These are phyloP conservation scores for Wallemia mellicola DNA, from an alignment of 1,284 basidiomycete species.

Conservation along the genomic window DNA sequence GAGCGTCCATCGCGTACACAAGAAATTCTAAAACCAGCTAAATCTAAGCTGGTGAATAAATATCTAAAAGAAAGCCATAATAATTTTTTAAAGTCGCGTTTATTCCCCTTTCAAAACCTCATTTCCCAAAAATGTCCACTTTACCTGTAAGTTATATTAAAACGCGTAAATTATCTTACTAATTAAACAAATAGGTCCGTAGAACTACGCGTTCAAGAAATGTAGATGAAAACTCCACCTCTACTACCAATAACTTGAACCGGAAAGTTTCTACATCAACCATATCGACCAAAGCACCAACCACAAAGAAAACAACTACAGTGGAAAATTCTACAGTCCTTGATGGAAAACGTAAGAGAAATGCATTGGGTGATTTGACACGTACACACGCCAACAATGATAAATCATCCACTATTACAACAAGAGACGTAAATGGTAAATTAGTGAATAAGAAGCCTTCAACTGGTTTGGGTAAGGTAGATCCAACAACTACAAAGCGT, in stretches of 20 bases:
- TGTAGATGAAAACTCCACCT: background rate
- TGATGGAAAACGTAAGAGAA: conserved; percentile 7
- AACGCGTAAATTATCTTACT: background rate
- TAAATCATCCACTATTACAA: background rate
- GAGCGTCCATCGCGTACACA: too few relatives aligned
- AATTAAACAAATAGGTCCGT: background rate
- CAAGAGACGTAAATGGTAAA: conserved; percentile 4
- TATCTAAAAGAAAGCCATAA: too few relatives aligned
- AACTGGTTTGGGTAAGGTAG: conserved; percentile 6
- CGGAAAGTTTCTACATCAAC: background rate
- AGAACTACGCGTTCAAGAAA: background rate
- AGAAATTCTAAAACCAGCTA: too few relatives aligned
- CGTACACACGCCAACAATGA: conserved; percentile 8
- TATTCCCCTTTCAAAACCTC: background rate
- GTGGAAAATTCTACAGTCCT: background rate
- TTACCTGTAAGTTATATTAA: background rate
- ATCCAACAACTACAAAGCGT: conserved; percentile 10
- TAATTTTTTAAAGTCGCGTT: too few relatives aligned
- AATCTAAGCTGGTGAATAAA: too few relatives aligned
- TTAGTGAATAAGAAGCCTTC: conserved; percentile 2
- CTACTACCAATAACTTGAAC: background rate
- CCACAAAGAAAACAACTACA: background rate
- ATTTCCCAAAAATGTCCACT: background rate
- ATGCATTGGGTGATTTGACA: conserved; percentile 15
- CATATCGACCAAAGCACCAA: background rate